Conservation (phyloP, 768 basidiomycete genomes). For the Kwoniella sp. region DNA sequence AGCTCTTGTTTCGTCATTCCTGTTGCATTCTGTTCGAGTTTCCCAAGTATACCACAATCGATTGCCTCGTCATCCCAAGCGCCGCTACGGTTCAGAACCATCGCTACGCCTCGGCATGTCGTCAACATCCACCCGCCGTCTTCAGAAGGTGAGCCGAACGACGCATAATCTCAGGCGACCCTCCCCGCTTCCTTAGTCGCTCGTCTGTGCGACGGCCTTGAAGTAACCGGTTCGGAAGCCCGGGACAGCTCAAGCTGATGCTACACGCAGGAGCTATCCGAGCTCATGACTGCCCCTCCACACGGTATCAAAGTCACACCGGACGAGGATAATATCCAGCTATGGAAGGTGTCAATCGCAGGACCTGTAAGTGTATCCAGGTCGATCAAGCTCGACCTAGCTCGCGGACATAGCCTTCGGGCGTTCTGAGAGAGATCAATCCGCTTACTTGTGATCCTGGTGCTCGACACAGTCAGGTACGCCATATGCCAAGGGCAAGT, state of each 20-base stretch:
- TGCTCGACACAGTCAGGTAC: slow-evolving; percentile 27
- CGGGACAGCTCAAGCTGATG: neutral
- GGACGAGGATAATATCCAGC: slow-evolving; percentile 43
- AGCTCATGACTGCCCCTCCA: slow-evolving; percentile 35
- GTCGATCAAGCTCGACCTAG: neutral
- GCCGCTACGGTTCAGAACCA: too few species aligned
- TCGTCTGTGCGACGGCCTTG: neutral
- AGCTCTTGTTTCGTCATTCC: too few species aligned
- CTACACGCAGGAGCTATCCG: slow-evolving; percentile 35
- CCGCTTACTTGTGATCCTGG: neutral
- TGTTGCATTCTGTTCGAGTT: too few species aligned
- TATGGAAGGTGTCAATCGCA: slow-evolving; percentile 41
- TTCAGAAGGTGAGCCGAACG: slow-evolving; percentile 36
- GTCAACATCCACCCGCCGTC: slow-evolving; percentile 24
- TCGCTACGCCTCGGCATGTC: too few species aligned
- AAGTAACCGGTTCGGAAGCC: too few species aligned
- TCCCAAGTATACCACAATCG: too few species aligned
- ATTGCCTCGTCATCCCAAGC: too few species aligned
- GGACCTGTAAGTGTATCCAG: slow-evolving; percentile 44
- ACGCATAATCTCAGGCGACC: neutral
- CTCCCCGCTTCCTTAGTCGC: neutral
- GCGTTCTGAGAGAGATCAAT: neutral
- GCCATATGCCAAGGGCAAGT: slow-evolving; percentile 49
- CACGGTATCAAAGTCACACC: slow-evolving; percentile 38
- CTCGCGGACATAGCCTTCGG: neutral